phyloP scores from a whole-genome alignment of 768 basidiomycete species.

The Psilocybe cubensis region DNA sequence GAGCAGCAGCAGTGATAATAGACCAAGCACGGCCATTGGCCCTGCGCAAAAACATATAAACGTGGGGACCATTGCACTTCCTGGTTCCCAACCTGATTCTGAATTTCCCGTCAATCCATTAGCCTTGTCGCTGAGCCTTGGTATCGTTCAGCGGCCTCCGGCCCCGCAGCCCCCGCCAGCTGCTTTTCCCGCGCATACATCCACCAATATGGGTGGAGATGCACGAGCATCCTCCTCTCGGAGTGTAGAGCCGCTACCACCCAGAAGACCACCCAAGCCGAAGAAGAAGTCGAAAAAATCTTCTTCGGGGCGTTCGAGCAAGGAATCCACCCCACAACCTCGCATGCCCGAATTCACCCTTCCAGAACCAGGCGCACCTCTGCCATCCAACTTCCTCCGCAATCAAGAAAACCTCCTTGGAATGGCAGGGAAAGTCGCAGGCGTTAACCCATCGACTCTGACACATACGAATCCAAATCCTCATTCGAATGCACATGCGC shows the following conservation, averaged over 20 bases:
- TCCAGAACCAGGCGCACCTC: conserved; percentile 62
- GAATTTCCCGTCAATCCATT: conserved; percentile 82
- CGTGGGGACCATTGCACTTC: conserved; percentile 98
- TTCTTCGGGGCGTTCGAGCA: not conserved
- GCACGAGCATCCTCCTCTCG: not conserved
- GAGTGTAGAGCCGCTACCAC: not conserved
- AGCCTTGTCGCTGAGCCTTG: conserved; percentile 63
- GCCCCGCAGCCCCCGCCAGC: conserved; percentile 22
- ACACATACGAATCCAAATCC: conserved; percentile 23
- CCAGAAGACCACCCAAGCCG: not conserved
- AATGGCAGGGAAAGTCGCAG: conserved; percentile 69
- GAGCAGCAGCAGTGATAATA: conserved; percentile 28
- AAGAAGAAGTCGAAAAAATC: conserved; percentile 37
- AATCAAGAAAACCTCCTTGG: conserved; percentile 76
- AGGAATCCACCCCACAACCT: conserved; percentile 48
- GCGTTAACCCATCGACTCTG: conserved; percentile 61
- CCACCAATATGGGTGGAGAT: not conserved
- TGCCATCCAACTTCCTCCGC: conserved; percentile 71
- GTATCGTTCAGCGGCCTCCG: conserved; percentile 42
- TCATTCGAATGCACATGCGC: conserved; percentile 27
- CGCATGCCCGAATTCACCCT: conserved; percentile 60
- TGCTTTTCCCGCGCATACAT: not conserved
- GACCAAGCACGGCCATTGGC: conserved; percentile 24
- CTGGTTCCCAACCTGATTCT: conserved; percentile 90
- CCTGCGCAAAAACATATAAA: conserved; percentile 74